Percentiles rank a stretch among this genome's conserved stretches.
These are phyloP conservation scores for Fusarium tjaetaba DNA, from an alignment of 2,329 filamentous ascomycete genomes.

Conservation along the genomic window DNA sequence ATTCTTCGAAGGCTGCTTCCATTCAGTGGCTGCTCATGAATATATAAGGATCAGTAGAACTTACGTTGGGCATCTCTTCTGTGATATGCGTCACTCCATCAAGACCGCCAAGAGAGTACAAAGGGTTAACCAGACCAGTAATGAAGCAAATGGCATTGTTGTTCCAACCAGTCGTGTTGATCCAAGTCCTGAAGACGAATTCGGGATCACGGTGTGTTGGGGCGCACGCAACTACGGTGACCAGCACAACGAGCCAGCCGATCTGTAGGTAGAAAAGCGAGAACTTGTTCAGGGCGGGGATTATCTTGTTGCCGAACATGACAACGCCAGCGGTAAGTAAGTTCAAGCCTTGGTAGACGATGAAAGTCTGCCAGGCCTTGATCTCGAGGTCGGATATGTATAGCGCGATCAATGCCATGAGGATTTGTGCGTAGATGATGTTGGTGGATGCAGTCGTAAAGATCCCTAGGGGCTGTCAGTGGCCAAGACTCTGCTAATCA, in stretches of 20 bases:
- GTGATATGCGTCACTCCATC: constrained; percentile 8
- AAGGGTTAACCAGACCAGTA: neutral
- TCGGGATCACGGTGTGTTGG: neutral
- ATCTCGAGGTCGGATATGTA: neutral
- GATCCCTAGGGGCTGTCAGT: neutral
- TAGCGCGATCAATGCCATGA: neutral
- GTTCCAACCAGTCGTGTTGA: constrained; percentile 1
- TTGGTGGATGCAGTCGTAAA: constrained; percentile 13
- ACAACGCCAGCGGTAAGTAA: neutral
- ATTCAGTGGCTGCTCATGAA: fast-evolving
- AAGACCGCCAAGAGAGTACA: neutral
- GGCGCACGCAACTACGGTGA: neutral
- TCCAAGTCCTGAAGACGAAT: constrained; percentile 16
- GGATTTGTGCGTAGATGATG: neutral
- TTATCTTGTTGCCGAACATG: neutral
- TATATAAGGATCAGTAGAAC: fast-evolving
- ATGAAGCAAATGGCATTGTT: constrained; percentile 6
- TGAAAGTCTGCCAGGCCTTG: constrained; percentile 1
- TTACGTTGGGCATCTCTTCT: constrained; percentile 16
- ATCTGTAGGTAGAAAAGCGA: neutral
- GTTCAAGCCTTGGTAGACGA: constrained; percentile 4
- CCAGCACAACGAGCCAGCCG: neutral
- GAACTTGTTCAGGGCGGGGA: neutral
- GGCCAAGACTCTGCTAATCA: too few species aligned
- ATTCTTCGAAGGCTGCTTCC: neutral